Evolutionary conservation across 768 basidiomycete genomes (phyloP), one percentile per base, ranked within the genome.

Genomic region (Suillus tomentosus): DNA sequence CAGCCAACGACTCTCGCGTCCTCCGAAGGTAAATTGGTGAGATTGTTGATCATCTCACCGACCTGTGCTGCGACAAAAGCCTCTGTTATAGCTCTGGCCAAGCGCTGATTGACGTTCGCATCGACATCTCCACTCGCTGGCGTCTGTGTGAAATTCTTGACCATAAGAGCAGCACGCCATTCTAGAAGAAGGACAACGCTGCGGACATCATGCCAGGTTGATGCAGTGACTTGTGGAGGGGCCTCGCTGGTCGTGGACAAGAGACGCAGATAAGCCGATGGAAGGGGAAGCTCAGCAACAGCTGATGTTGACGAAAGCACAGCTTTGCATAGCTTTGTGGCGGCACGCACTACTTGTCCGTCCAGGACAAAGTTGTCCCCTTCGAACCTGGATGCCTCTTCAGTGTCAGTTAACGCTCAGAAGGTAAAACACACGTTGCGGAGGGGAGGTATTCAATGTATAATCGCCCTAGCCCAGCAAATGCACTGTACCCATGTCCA

Each of bases 331-430:
- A 88, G 81, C 68, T 91, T 92, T 36, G 90, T 74, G 3, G 89
- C 88, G 0, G 88, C 85, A 27, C 89, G 84, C 40, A 90, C 85
- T 40, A 91, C 89, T 74, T 93, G 91, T 56, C 85, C 81, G 67
- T 90, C 87, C 13, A 93, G 81, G 6, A 92, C 87, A 65, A 83
- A 92, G 71, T 93, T 92, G 70, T 93, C 91, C 15, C 91, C 90
- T 76, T 92, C 91, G 66, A 84, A 91, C 3, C 88, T 89, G 65
- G 24, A 3, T 37, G 43, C 7, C 17, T 31, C 40, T 10, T 34
- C 42, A 19, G 19, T 17, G n/a, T 55, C 5, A 24, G 42, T 15
- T 22, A 54, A 31, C 39, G n/a, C 34, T 14, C 9, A 27, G 54
- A 43, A 62, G 10, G 50, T 37, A 7, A 50, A 27, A 78, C 84